Evolutionary conservation across 148 eudicot genomes (phyloP), one percentile per base, ranked within the genome.

Genomic region (Amaranthus cruentus): DNA sequence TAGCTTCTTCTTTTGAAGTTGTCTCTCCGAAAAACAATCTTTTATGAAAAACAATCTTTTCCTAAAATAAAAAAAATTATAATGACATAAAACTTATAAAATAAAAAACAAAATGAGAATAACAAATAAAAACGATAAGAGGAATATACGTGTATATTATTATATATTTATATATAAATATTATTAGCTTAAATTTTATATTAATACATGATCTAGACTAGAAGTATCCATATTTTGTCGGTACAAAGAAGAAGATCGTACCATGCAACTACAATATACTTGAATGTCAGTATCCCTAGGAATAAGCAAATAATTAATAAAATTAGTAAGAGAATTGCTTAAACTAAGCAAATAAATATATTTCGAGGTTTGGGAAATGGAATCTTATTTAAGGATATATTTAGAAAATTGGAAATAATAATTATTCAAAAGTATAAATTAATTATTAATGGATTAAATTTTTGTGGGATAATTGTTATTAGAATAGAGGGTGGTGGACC

Each of bases 151-250:
- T 18, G 18, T 18, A 18, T 18, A 18, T 18, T 18, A 18, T 18
- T 18, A 18, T 18, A 18, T 18, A 18, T 18, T 18, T 18, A 18
- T 28, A 28, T 28, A 28, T 28, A 28, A 7, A 60, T 6, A 12
- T 13, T 18, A 4, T 2, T 14, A 14, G 53, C 4, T 62, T 61
- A 12, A 6, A 62, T 62, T 62, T 62, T 62, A 49, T 61, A 46
- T 50, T 76, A 44, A 15, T 61, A 47, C 55, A 56, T 66, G 66
- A 75, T 67, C 51, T 80, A 50, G 47, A 63, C 18, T 76, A 54
- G 79, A 80, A 75, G 82, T 75, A 75, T 80, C 72, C 74, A 68
- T 66, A 75, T 28, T 59, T 44, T 76, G 83, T 80, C 76, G 83
- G 83, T 67, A 54, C 59, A 75, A 76, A 65, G 38, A 79, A 43